A percentile compares a stretch with the other conserved stretches of the same genome.
These are phyloP conservation scores for Dissoconium aciculare DNA, from an alignment of 2,329 filamentous ascomycete species.

Conservation along the genomic window DNA sequence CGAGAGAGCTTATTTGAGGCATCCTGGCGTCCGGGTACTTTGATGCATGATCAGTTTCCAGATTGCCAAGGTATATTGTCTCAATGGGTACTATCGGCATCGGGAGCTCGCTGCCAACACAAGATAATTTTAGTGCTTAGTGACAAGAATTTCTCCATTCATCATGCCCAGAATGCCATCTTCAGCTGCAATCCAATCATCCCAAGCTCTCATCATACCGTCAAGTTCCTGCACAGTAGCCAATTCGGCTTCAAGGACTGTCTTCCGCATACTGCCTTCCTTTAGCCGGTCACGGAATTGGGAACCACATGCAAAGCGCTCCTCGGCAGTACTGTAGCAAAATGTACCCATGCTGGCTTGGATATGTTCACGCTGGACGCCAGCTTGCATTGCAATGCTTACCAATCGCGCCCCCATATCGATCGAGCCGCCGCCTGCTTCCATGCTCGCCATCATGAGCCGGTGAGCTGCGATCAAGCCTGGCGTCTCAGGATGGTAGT, in stretches of 20 bases:
- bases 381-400: slow-evolving; percentile 25
- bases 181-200: slow-evolving; percentile 28
- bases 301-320: slow-evolving; percentile 27
- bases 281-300: slow-evolving; percentile 13
- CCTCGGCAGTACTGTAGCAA: slow-evolving; percentile 27
- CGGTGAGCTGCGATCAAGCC: slow-evolving; percentile 25
- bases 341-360: slow-evolving; percentile 28
- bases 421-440: slow-evolving; percentile 14
- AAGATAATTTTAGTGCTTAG: too few species aligned
- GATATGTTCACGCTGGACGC: slow-evolving; percentile 26
- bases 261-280: slow-evolving; percentile 19
- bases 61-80: too few species aligned
- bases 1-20: too few species aligned
- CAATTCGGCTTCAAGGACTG: slow-evolving; percentile 24
- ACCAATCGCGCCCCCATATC: slow-evolving; percentile 19
- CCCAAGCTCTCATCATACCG: slow-evolving; percentile 26
- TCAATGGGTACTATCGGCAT: too few species aligned
- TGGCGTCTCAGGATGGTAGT: slow-evolving; percentile 22
- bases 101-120: too few species aligned
- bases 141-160: slow-evolving; percentile 28
- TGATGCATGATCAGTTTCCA: too few species aligned
- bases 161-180: slow-evolving; percentile 30
- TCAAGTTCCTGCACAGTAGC: slow-evolving; percentile 27
- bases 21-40: too few species aligned
- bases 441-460: slow-evolving; percentile 22